phyloP scores from a whole-genome alignment of 2,329 filamentous ascomycete genomes.

The Colletotrichum phormii region DNA sequence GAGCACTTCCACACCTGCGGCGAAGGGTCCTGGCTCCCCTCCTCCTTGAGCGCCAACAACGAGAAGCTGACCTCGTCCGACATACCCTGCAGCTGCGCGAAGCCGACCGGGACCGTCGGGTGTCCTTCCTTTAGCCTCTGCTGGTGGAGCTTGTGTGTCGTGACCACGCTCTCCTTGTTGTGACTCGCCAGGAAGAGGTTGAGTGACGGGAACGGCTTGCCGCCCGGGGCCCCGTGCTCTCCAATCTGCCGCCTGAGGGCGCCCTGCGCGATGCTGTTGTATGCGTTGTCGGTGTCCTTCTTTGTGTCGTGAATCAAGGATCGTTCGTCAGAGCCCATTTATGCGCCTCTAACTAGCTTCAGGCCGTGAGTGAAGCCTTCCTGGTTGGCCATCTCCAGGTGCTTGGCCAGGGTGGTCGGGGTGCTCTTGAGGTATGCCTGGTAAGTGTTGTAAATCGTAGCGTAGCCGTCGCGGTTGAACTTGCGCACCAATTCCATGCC shows the following conservation, averaged over 20 bases:
- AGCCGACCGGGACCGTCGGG: constrained; percentile 54
- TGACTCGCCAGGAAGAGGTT: constrained; percentile 85
- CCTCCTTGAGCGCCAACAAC: constrained; percentile 49
- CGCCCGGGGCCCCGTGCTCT: constrained; percentile 40
- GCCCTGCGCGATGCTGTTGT: constrained; percentile 76
- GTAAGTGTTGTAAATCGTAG: constrained; percentile 84
- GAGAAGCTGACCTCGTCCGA: constrained; percentile 89
- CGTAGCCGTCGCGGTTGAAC: constrained; percentile 74
- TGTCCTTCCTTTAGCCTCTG: constrained; percentile 59
- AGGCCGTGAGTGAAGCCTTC: constrained; percentile 76
- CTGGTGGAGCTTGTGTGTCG: constrained; percentile 71
- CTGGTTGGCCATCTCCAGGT: constrained; percentile 68
- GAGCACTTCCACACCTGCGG: constrained; percentile 43
- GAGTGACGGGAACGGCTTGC: constrained; percentile 64
- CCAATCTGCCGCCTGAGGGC: constrained; percentile 75
- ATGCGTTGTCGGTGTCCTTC: constrained; percentile 76
- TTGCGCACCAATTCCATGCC: constrained; percentile 78
- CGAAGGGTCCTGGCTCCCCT: constrained; percentile 2
- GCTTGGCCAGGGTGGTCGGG: constrained; percentile 65
- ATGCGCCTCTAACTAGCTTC: constrained; percentile 82
- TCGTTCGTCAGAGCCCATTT: constrained; percentile 76
- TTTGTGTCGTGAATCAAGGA: constrained; percentile 79
- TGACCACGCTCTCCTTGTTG: constrained; percentile 64
- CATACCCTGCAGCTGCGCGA: constrained; percentile 69
- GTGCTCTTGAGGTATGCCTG: constrained; percentile 79